Conservation (phyloP, 208 protist genomes). For the Crithidia fasciculata region DNA sequence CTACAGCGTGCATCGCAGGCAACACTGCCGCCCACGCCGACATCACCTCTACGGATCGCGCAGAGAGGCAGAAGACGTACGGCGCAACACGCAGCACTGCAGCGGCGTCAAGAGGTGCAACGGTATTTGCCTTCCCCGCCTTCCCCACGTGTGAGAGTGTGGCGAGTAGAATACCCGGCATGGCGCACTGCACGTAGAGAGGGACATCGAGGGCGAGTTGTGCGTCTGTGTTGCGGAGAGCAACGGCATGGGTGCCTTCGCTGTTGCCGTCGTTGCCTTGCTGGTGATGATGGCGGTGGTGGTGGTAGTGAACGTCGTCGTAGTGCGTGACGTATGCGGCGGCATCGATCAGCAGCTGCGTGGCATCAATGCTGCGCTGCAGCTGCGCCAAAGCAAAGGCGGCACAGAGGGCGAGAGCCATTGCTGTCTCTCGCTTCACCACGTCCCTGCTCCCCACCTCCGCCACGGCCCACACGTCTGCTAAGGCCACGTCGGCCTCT, state of each 20-base stretch:
- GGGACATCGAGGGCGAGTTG: conserved; percentile 16
- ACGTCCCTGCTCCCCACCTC: conserved; percentile 12
- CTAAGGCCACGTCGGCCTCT: conserved; percentile 1
- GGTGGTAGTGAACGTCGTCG: conserved; percentile 15
- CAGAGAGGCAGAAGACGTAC: conserved; percentile 21
- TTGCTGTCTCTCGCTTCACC: conserved; percentile 18
- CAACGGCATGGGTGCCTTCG: not conserved
- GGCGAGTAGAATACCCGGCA: conserved; percentile 12
- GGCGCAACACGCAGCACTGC: conserved; percentile 9
- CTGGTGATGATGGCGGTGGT: too few species aligned
- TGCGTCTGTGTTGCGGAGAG: conserved; percentile 15
- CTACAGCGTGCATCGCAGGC: not conserved
- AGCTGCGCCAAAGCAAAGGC: conserved; percentile 3
- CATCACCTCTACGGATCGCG: conserved; percentile 5
- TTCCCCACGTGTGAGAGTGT: conserved; percentile 5
- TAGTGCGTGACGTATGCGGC: conserved; percentile 22
- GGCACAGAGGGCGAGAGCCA: conserved; percentile 16
- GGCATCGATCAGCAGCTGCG: conserved; percentile 6
- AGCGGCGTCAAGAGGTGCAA: not conserved
- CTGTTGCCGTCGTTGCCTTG: not conserved
- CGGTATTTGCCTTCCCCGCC: not conserved
- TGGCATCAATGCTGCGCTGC: conserved; percentile 1
- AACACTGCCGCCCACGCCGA: conserved; percentile 20
- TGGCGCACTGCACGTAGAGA: conserved; percentile 29
- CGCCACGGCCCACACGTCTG: conserved; percentile 22